Evolutionary conservation across 805 yeast species (phyloP).

Genomic region (Brettanomyces bruxellensis): DNA sequence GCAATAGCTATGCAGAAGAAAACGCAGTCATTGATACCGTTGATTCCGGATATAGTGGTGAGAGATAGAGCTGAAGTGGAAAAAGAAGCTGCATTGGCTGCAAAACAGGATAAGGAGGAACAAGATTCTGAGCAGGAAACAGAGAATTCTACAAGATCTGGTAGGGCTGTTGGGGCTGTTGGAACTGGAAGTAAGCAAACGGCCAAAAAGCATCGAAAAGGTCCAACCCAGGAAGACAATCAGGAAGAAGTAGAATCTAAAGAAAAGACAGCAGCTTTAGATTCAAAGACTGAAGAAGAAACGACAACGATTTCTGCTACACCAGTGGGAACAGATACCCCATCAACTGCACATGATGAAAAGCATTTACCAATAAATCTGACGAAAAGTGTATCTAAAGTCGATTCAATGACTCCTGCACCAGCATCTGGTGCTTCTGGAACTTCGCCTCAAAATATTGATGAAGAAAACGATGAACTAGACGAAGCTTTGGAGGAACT

Average conservation of each 20-base stretch:
- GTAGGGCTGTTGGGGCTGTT: constrained; percentile 20
- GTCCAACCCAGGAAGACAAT: background rate
- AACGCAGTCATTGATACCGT: constrained; percentile 62
- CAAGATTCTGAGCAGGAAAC: constrained; percentile 18
- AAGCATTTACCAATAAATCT: constrained; percentile 8
- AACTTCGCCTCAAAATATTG: background rate
- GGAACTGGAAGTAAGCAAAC: constrained; percentile 21
- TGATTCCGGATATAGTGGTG: constrained; percentile 83
- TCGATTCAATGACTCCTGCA: background rate
- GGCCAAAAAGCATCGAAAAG: constrained; percentile 30
- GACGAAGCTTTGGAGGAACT: background rate
- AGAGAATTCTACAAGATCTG: constrained; percentile 17
- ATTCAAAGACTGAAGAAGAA: background rate
- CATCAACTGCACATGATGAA: constrained; percentile 17
- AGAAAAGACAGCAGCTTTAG: background rate
- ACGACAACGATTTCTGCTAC: background rate
- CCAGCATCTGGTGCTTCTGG: constrained; percentile 1
- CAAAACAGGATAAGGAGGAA: constrained; percentile 30
- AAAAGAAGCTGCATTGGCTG: constrained; percentile 43
- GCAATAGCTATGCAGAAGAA: constrained; percentile 96
- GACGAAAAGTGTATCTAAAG: constrained; percentile 2
- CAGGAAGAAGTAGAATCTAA: constrained; percentile 1
- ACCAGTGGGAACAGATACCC: constrained; percentile 1
- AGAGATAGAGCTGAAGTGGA: constrained; percentile 68
- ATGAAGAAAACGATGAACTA: constrained; percentile 3